These are phyloP conservation scores for Hypomontagnella monticulosa DNA, from an alignment of 495 filamentous ascomycete genomes.

Conservation along the genomic window DNA sequence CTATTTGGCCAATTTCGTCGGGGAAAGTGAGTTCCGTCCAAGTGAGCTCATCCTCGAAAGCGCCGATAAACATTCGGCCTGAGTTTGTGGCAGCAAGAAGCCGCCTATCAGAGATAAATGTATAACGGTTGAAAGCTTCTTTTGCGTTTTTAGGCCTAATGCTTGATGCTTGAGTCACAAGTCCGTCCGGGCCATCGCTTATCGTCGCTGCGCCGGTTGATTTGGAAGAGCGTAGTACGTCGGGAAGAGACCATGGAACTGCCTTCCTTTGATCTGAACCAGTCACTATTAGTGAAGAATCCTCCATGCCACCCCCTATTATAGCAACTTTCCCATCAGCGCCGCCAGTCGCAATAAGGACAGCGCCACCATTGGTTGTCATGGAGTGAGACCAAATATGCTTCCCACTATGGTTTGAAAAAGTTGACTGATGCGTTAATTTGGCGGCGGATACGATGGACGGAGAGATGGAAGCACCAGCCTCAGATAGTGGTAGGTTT, in stretches of 20 bases:
- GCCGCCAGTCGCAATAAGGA: slow-evolving; percentile 80
- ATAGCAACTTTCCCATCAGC: slow-evolving; percentile 74
- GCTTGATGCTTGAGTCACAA: neutral
- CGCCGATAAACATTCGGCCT: slow-evolving; percentile 68
- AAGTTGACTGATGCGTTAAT: slow-evolving; percentile 62
- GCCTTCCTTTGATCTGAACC: slow-evolving; percentile 4
- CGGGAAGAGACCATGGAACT: slow-evolving; percentile 27
- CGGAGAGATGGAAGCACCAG: neutral
- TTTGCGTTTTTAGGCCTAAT: slow-evolving; percentile 46
- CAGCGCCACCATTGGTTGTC: slow-evolving; percentile 34
- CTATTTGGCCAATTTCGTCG: slow-evolving; percentile 38
- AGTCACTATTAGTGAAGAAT: neutral
- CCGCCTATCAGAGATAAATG: slow-evolving; percentile 66
- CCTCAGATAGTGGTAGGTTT: slow-evolving; percentile 9
- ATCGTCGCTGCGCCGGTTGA: neutral
- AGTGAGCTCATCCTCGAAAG: slow-evolving; percentile 37
- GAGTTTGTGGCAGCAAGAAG: slow-evolving; percentile 68
- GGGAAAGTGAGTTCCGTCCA: slow-evolving; percentile 56
- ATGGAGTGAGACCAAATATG: slow-evolving; percentile 86
- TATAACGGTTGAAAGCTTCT: slow-evolving; percentile 69
- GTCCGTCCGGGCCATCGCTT: neutral
- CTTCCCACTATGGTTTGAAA: slow-evolving; percentile 79
- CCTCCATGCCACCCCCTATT: slow-evolving; percentile 39
- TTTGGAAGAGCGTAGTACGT: slow-evolving; percentile 27
- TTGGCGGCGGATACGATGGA: slow-evolving; percentile 36